phyloP scores from a whole-genome alignment of 228 moss, liverwort and hornwort species.

The Sphagnum magellanicum region DNA sequence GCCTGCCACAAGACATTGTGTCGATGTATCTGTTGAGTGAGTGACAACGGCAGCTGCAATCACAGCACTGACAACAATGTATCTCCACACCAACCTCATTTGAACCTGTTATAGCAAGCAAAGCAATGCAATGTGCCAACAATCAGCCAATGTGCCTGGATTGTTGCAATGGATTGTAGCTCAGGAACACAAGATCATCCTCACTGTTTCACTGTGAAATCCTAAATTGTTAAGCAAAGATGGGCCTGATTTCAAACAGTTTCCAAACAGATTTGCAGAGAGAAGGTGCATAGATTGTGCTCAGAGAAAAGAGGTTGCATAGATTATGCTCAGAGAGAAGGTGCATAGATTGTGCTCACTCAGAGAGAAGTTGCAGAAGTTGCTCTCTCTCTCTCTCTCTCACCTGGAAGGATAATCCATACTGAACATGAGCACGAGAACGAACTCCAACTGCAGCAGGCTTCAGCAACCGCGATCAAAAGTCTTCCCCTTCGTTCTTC shows the following conservation, averaged over 20 bases:
- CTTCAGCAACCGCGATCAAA: conserved; percentile 29
- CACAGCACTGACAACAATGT: conserved; percentile 48
- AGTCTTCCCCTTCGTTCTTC: conserved; percentile 39
- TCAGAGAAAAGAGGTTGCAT: too few relatives aligned
- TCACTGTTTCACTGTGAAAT: too few relatives aligned
- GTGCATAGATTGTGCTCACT: too few relatives aligned
- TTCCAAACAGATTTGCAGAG: too few relatives aligned
- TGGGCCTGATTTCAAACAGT: too few relatives aligned
- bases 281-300: too few relatives aligned
- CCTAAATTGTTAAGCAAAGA: too few relatives aligned
- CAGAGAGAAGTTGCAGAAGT: too few relatives aligned
- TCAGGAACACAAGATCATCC: too few relatives aligned
- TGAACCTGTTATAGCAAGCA: conserved; percentile 35
- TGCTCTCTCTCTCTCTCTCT: neutral
- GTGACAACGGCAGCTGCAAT: conserved; percentile 44
- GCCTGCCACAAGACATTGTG: conserved; percentile 41
- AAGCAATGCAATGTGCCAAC: conserved; percentile 38
- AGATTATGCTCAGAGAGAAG: too few relatives aligned
- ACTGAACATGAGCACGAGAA: conserved; percentile 46
- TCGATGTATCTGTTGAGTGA: conserved; percentile 49
- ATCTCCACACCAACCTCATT: conserved; percentile 41
- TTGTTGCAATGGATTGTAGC: too few relatives aligned
- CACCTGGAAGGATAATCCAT: conserved; percentile 52
- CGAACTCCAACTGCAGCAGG: conserved; percentile 52
- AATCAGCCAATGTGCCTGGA: neutral